phyloP scores from a whole-genome alignment of 345 rosid species.

The Aquilaria yunnanensis region DNA sequence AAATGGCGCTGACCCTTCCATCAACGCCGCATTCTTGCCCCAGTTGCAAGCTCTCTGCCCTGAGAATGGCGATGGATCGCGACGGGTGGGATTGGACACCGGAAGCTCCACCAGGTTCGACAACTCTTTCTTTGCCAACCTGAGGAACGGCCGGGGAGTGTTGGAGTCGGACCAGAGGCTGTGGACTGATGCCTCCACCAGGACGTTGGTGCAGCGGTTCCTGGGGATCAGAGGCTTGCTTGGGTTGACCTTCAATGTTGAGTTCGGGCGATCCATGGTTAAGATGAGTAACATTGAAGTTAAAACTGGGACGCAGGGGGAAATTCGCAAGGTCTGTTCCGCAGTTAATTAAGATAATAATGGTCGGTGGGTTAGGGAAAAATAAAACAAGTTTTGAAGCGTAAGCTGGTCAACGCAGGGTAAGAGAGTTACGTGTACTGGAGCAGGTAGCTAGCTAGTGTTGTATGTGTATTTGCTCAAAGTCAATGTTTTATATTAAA shows the following conservation, averaged over 20 bases:
- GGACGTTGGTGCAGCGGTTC: slow-evolving; percentile 31
- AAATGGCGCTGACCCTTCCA: slow-evolving; percentile 32
- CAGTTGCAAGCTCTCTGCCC: slow-evolving; percentile 40
- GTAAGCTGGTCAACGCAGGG: too few relatives aligned
- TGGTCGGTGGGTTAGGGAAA: too few relatives aligned
- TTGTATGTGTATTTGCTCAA: too few relatives aligned
- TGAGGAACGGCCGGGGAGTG: slow-evolving; percentile 36
- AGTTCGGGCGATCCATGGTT: slow-evolving; percentile 59
- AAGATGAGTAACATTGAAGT: slow-evolving; percentile 61
- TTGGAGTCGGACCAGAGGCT: slow-evolving; percentile 38
- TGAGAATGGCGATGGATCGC: slow-evolving; percentile 28
- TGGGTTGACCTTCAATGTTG: slow-evolving; percentile 27
- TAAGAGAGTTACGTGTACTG: too few relatives aligned
- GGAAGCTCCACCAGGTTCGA: slow-evolving; percentile 43
- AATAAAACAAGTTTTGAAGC: too few relatives aligned
- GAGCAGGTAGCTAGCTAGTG: too few relatives aligned
- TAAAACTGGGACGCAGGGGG: slow-evolving; percentile 35
- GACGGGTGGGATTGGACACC: slow-evolving; percentile 39
- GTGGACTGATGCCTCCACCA: slow-evolving; percentile 40
- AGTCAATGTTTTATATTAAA: too few relatives aligned
- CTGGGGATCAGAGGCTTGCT: slow-evolving; percentile 20
- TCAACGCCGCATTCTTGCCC: slow-evolving; percentile 25
- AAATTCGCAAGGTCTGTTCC: slow-evolving; percentile 47
- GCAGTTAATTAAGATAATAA: slow-evolving; percentile 22
- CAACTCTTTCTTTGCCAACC: slow-evolving; percentile 34